phyloP scores from a whole-genome alignment of 2,329 filamentous ascomycete genomes.

The Aspergillus sp. region DNA sequence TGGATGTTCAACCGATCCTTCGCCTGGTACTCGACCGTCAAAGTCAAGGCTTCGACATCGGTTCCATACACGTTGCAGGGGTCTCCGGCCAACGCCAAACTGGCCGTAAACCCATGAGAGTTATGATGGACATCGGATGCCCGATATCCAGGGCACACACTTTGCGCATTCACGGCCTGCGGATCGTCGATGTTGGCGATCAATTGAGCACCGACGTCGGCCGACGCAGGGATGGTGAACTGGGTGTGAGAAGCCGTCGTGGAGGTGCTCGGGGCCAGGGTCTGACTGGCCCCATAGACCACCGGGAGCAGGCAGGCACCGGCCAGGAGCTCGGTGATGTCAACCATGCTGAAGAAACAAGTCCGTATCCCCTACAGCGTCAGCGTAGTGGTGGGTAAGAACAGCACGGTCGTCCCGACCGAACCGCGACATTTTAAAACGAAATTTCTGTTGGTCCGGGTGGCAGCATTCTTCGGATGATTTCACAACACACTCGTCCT shows the following conservation, averaged over 20 bases:
- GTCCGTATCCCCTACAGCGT: constrained; percentile 1
- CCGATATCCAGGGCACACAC: constrained; percentile 60
- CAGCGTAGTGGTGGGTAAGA: constrained; percentile 6
- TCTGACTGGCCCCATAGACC: constrained; percentile 21
- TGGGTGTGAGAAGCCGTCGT: constrained; percentile 21
- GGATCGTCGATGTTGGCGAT: constrained; percentile 66
- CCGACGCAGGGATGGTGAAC: constrained; percentile 49
- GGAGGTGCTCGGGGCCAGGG: constrained; percentile 12
- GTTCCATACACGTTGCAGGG: constrained; percentile 73
- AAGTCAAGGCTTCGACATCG: constrained; percentile 64
- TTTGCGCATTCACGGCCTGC: constrained; percentile 60
- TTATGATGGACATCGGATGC: constrained; percentile 50
- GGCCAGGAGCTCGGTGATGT: constrained; percentile 18
- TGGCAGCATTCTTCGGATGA: neutral
- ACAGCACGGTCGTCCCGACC: neutral
- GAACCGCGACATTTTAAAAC: neutral
- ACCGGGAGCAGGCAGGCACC: constrained; percentile 24
- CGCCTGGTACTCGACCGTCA: constrained; percentile 68
- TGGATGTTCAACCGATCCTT: constrained; percentile 65
- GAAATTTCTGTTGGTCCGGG: neutral
- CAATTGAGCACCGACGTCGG: constrained; percentile 46
- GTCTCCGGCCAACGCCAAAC: constrained; percentile 50
- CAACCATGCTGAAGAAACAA: constrained; percentile 21
- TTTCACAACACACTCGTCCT: neutral
- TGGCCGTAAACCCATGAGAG: constrained; percentile 50